Percentiles rank a stretch among this genome's conserved stretches.
Evolutionary conservation across 148 eudicot genomes (phyloP).

Genomic region (Persicaria tinctoria): DNA sequence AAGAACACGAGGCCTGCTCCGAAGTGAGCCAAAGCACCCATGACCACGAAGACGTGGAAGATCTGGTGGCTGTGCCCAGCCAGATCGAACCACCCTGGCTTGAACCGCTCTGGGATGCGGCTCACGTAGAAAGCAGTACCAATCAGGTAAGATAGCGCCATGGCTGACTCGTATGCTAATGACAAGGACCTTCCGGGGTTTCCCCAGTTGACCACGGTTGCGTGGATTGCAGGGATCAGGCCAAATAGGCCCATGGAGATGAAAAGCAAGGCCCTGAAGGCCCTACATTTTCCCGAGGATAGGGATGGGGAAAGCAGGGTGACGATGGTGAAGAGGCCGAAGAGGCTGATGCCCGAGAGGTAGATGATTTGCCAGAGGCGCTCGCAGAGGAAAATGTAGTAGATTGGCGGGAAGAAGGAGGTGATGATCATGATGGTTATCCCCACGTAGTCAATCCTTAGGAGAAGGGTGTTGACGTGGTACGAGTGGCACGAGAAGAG

Average conservation of each 20-base stretch:
- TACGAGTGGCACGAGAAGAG: conserved; percentile 89
- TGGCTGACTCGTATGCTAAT: conserved; percentile 59
- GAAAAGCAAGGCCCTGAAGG: conserved; percentile 60
- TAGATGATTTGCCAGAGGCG: conserved; percentile 73
- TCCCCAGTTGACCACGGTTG: conserved; percentile 53
- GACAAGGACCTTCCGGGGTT: conserved; percentile 60
- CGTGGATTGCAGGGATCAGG: conserved; percentile 64
- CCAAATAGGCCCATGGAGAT: conserved; percentile 80
- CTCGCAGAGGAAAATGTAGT: conserved; percentile 84
- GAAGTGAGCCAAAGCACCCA: conserved; percentile 88
- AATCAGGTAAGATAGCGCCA: conserved; percentile 64
- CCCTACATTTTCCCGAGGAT: conserved; percentile 53
- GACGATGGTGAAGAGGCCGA: conserved; percentile 56
- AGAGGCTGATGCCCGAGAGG: conserved; percentile 47
- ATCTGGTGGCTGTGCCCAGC: conserved; percentile 97
- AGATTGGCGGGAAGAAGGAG: conserved; percentile 92
- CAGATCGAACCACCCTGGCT: conserved; percentile 80
- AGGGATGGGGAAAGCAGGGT: conserved; percentile 63
- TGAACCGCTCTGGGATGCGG: conserved; percentile 83
- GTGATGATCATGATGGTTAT: conserved; percentile 88
- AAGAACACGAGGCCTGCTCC: conserved; percentile 72
- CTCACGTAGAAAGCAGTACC: conserved; percentile 76
- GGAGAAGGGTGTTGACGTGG: conserved; percentile 36
- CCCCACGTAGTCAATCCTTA: conserved; percentile 76
- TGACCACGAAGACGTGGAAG: conserved; percentile 79